phyloP scores from a whole-genome alignment of 2,329 filamentous ascomycete genomes.

The Hyphodiscus sp. region DNA sequence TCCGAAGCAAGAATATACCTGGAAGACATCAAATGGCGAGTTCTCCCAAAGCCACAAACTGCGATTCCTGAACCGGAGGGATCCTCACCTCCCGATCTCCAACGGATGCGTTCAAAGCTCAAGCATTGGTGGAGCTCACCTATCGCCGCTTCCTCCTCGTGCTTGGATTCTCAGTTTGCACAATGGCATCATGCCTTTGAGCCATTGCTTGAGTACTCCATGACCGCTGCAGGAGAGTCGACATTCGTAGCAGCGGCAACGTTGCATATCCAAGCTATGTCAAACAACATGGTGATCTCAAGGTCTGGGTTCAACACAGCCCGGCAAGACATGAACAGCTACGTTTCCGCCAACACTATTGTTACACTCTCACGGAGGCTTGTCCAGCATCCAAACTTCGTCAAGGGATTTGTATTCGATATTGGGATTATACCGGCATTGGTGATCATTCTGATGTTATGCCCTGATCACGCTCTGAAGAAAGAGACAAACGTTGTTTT shows the following conservation, averaged over 20 bases:
- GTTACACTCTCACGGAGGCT: not conserved
- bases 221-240: constrained; percentile 11
- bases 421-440: not conserved
- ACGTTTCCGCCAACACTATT: not conserved
- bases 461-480: not conserved
- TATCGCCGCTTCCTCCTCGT: not conserved
- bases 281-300: constrained; percentile 3
- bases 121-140: constrained; percentile 4
- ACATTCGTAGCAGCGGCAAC: constrained; percentile 15
- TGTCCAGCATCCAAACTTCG: not conserved
- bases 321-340: not conserved
- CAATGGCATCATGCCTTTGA: constrained; percentile 22
- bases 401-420: constrained; percentile 1
- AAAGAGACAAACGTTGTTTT: not conserved
- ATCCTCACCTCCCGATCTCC: constrained; percentile 1
- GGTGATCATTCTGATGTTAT: not conserved
- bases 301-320: constrained; percentile 1
- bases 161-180: constrained; percentile 4
- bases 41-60: not conserved
- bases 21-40: constrained; percentile 11
- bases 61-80: constrained; percentile 5
- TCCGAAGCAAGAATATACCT: constrained; percentile 10
- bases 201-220: constrained; percentile 15
- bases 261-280: constrained; percentile 17
- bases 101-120: not conserved